Conservation (phyloP, 1,284 basidiomycete genomes). For the Fomitopsis betulina region DNA sequence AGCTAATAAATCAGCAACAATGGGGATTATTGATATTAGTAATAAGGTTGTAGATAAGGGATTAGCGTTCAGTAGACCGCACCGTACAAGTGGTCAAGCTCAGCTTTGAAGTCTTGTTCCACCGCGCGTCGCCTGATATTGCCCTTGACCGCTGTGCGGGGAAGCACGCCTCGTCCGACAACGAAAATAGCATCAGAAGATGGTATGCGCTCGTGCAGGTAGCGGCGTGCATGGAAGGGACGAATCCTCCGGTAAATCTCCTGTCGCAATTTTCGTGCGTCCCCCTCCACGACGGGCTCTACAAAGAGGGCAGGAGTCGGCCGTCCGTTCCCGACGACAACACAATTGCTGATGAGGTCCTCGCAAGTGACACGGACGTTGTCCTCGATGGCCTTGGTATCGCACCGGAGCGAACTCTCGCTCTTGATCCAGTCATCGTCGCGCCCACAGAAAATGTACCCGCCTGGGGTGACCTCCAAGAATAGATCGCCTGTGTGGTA, state of each 20-base stretch:
- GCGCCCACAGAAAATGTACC: conserved; percentile 59
- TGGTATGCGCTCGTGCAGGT: conserved; percentile 64
- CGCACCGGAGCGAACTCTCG: conserved; percentile 66
- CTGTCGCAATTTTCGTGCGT: conserved; percentile 49
- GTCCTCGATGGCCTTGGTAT: conserved; percentile 74
- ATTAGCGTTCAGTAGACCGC: conserved; percentile 12
- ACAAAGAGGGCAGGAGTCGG: conserved; percentile 67
- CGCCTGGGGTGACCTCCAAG: conserved; percentile 48
- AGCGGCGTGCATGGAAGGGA: conserved; percentile 58
- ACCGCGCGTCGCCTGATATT: conserved; percentile 64
- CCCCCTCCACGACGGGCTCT: conserved; percentile 46
- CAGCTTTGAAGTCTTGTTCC: conserved; percentile 47
- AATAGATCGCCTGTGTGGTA: conserved; percentile 76
- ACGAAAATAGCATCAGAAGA: conserved; percentile 50
- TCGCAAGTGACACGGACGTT: conserved; percentile 53
- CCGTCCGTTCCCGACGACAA: conserved; percentile 62
- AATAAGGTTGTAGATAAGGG: neutral
- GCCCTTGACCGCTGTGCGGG: conserved; percentile 64
- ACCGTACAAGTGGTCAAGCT: conserved; percentile 50
- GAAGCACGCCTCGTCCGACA: conserved; percentile 49
- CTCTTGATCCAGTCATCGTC: conserved; percentile 80
- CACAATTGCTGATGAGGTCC: conserved; percentile 52
- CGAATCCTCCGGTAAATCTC: conserved; percentile 63
- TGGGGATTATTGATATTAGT: neutral
- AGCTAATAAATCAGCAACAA: neutral